Evolutionary conservation across 495 filamentous ascomycete genomes (phyloP).

Genomic region (Podospora pseudopauciseta): DNA sequence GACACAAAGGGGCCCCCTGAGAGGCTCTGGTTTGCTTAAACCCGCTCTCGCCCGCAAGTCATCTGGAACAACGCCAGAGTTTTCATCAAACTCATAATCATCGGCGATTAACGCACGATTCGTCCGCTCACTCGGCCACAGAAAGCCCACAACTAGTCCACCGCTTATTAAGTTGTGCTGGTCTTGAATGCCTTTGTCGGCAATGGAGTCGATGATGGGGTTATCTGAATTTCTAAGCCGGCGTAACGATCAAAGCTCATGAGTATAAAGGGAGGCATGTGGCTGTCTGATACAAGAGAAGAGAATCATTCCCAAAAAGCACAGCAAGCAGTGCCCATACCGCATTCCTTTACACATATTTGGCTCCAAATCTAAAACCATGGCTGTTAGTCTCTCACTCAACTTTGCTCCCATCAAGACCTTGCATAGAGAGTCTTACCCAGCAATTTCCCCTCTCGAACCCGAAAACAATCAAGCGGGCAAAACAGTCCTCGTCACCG

Average conservation of each 20-base stretch:
- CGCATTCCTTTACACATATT: not conserved
- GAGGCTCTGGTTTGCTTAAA: not conserved
- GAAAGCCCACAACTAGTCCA: not conserved
- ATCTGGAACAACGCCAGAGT: not conserved
- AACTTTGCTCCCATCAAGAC: slow-evolving; percentile 18
- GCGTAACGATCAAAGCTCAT: not conserved
- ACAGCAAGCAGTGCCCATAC: not conserved
- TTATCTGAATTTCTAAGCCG: not conserved
- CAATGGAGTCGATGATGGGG: not conserved
- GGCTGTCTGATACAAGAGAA: not conserved
- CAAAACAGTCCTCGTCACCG: slow-evolving; percentile 49
- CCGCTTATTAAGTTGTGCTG: not conserved
- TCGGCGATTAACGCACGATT: not conserved
- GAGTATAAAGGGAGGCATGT: not conserved
- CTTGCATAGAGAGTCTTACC: slow-evolving; percentile 40
- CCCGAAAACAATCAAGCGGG: slow-evolving; percentile 39
- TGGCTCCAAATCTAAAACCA: not conserved
- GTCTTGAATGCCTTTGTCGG: not conserved
- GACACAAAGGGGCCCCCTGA: not conserved
- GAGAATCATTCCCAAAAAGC: not conserved
- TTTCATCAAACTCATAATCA: not conserved
- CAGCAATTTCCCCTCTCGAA: slow-evolving; percentile 38
- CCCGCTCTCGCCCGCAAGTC: not conserved
- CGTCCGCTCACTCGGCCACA: not conserved
- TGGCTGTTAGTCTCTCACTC: not conserved